Base-by-base conservation (phyloP, 345 rosid species). In the Draba incana region DNA sequence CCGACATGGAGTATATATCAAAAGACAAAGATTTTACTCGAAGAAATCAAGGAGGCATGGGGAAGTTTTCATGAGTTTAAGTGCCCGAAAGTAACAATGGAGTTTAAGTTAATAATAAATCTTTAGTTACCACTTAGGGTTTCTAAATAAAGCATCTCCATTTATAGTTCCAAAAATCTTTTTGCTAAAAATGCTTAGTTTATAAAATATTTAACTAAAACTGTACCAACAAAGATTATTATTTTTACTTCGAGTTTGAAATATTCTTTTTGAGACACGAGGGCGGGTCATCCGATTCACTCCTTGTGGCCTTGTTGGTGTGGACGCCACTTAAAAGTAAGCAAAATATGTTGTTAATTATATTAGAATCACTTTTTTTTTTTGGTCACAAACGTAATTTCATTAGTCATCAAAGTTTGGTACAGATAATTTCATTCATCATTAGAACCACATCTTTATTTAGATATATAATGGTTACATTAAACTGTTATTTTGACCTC, bases 221-320 rank as follows among this genome's bases (percentile, higher is more conserved):
- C 2, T 48, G 53, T 56, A 57, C 65, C 39, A 42, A 48, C 39
- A 45, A 44, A 39, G 30, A 43, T 15, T 11, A 49, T 4, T 13
- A 33, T 49, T 5, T 33, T 51, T 58, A 58, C 62, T 44, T 31
- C 10, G 33, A 57, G 33, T 43, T 66, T 66, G 76, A 57, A 31
- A 66, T 50, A 59, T 45, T 66, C 48, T 15, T 65, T 66, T 66
- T 15, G 68, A 45, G 77, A 66, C 77, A 66, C 72, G 50, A 74
- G 78, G 59, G 68, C 69, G 78, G 50, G 64, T 62, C n/a, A 41
- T 67, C 73, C 78, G 45, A 74, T 61, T 51, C 73, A 61, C 45
- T 66, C 73, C 73, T 45, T 68, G 73, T 67, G 77, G 48, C 35
- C 50, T 55, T 28, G 50, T 71, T 9, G 50, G 62, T 54, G 57